A percentile compares a stretch with the other conserved stretches of the same genome.
These are phyloP conservation scores for Pichiaceae sp. DNA, from an alignment of 1,139 yeast species.

Conservation along the genomic window DNA sequence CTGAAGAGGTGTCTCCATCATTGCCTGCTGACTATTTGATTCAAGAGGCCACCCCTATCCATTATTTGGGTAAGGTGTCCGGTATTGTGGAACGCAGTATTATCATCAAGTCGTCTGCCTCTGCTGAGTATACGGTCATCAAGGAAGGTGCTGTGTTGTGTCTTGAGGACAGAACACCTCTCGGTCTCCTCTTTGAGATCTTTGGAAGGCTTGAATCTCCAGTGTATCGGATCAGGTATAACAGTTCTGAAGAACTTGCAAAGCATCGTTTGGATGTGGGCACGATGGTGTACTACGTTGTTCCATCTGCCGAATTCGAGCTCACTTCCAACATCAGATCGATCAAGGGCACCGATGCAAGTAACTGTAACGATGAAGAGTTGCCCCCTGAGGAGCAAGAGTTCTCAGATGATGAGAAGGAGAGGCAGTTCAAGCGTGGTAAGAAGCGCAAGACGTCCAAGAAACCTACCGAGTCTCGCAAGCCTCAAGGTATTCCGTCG, in stretches of 20 bases:
- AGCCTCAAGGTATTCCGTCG: slow-evolving; percentile 4
- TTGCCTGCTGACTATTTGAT: slow-evolving; percentile 63
- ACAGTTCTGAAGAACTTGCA: slow-evolving; percentile 41
- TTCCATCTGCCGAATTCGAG: slow-evolving; percentile 70
- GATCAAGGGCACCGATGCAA: slow-evolving; percentile 86
- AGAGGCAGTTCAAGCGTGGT: slow-evolving; percentile 51
- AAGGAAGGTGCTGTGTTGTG: slow-evolving; percentile 80
- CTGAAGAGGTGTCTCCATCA: slow-evolving; percentile 58
- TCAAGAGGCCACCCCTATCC: slow-evolving; percentile 54
- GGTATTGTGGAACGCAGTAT: slow-evolving; percentile 67
- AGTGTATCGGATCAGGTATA: slow-evolving; percentile 66
- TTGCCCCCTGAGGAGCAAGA: slow-evolving; percentile 89
- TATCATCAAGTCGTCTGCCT: slow-evolving; percentile 61
- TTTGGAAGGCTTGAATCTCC: slow-evolving; percentile 90
- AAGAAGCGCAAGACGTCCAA: slow-evolving; percentile 41
- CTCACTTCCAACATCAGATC: slow-evolving; percentile 65
- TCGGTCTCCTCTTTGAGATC: slow-evolving; percentile 86
- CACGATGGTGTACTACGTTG: slow-evolving; percentile 62
- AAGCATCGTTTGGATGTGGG: slow-evolving; percentile 44
- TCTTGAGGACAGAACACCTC: slow-evolving; percentile 56
- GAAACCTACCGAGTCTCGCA: slow-evolving; percentile 2
- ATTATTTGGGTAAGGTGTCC: slow-evolving; percentile 62
- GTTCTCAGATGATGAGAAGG: slow-evolving; percentile 88
- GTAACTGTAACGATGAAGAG: slow-evolving; percentile 92
- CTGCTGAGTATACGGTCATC: slow-evolving; percentile 81